Evolutionary conservation across 805 yeast species (phyloP).

Genomic region (Candida caryicola): DNA sequence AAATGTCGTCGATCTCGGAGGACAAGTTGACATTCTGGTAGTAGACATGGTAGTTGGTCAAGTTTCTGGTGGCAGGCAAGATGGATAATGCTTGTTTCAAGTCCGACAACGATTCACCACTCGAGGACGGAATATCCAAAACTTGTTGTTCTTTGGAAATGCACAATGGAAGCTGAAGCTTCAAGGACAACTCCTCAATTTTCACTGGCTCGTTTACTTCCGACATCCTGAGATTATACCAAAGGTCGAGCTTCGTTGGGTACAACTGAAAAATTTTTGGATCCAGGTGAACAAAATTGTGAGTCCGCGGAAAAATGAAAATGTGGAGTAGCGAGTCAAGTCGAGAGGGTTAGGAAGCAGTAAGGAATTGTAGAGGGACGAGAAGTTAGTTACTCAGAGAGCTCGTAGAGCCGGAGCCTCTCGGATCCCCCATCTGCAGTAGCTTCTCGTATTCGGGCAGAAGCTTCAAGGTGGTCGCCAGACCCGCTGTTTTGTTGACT

Average conservation of each 20-base stretch:
- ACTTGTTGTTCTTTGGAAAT: constrained; percentile 17
- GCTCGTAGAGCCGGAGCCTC: no score
- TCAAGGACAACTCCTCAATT: constrained; percentile 19
- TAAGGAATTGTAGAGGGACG: no score
- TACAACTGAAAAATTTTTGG: neutral
- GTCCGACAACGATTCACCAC: constrained; percentile 52
- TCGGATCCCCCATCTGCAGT: no score
- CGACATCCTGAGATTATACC: neutral
- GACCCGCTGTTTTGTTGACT: no score
- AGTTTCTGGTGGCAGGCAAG: constrained; percentile 54
- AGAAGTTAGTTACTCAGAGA: no score
- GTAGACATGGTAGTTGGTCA: constrained; percentile 56
- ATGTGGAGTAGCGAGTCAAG: no score
- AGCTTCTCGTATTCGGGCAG: no score
- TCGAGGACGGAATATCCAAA: constrained; percentile 29
- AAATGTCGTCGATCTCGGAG: constrained; percentile 22
- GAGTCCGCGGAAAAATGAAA: no score
- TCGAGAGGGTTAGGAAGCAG: no score
- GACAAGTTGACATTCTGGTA: constrained; percentile 32
- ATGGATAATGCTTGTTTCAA: constrained; percentile 56
- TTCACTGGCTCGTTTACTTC: constrained; percentile 12
- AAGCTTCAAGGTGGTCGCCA: no score
- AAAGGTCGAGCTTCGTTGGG: neutral
- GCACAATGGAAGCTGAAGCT: constrained; percentile 18
- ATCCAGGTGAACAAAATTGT: constrained; percentile 1